Conservation (phyloP, 352 stramenopile species). For the Phytophthora sansomeana region DNA sequence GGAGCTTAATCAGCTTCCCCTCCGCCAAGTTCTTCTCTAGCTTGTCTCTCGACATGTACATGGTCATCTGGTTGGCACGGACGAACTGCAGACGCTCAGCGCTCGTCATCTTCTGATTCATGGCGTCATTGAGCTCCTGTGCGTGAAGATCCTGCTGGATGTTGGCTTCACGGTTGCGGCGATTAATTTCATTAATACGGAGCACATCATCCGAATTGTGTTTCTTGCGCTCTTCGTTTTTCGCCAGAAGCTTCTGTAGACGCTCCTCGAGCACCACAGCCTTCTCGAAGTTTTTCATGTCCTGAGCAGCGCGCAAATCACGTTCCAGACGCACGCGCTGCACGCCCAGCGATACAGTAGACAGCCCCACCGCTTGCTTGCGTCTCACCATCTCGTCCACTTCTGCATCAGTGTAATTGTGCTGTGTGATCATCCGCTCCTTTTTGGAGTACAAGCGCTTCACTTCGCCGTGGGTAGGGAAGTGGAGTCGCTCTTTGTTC, state of each 20-base stretch:
- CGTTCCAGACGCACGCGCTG: slow-evolving; percentile 84
- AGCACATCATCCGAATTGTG: slow-evolving; percentile 85
- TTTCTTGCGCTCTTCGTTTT: slow-evolving; percentile 76
- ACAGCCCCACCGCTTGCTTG: slow-evolving; percentile 70
- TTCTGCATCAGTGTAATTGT: slow-evolving; percentile 83
- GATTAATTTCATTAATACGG: slow-evolving; percentile 89
- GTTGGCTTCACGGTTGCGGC: slow-evolving; percentile 82
- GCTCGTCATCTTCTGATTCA: slow-evolving; percentile 84
- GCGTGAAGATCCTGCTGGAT: slow-evolving; percentile 86
- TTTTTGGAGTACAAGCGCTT: slow-evolving; percentile 71
- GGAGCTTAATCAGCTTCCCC: slow-evolving; percentile 72
- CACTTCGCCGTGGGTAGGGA: slow-evolving; percentile 77
- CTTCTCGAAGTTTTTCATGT: slow-evolving; percentile 91
- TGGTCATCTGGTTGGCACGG: slow-evolving; percentile 83
- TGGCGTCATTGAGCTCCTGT: slow-evolving; percentile 72
- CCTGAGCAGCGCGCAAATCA: slow-evolving; percentile 77
- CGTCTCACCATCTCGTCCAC: slow-evolving; percentile 84
- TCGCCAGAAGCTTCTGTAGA: slow-evolving; percentile 63
- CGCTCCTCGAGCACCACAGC: slow-evolving; percentile 74
- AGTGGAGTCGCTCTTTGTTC: slow-evolving; percentile 80
- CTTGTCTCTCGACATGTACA: slow-evolving; percentile 86
- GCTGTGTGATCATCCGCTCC: slow-evolving; percentile 71
- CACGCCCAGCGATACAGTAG: slow-evolving; percentile 74
- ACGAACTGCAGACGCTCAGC: slow-evolving; percentile 87
- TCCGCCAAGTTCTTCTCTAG: slow-evolving; percentile 85